A percentile compares a stretch with the other conserved stretches of the same genome.
phyloP scores from a whole-genome alignment of 2,329 filamentous ascomycete species.

The Fusarium incarnatum region DNA sequence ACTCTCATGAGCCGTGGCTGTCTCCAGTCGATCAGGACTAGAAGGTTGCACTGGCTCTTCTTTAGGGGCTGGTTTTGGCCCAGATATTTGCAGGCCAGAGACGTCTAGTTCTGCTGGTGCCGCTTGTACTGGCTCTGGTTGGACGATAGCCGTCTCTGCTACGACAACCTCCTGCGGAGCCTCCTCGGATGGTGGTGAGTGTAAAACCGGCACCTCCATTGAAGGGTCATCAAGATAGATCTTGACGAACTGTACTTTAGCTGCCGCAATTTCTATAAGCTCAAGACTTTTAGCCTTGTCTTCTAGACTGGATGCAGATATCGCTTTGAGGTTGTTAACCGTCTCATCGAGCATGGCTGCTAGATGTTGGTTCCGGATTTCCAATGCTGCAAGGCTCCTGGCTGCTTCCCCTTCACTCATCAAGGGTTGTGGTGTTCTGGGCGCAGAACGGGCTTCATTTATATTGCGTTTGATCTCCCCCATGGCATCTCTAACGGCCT shows the following conservation, averaged over 20 bases:
- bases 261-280: constrained; percentile 67
- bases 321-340: constrained; percentile 70
- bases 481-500: constrained; percentile 82
- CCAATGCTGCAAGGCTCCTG: constrained; percentile 62
- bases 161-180: constrained; percentile 20
- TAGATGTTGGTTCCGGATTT: constrained; percentile 74
- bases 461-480: constrained; percentile 84
- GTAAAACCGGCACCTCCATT: constrained; percentile 59
- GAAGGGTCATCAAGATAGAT: constrained; percentile 70
- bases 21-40: constrained; percentile 36
- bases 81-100: constrained; percentile 36
- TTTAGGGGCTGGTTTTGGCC: constrained; percentile 4
- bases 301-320: constrained; percentile 63
- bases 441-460: constrained; percentile 65
- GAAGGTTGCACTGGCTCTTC: constrained; percentile 10
- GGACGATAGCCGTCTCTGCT: constrained; percentile 21
- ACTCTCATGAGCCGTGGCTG: constrained; percentile 34
- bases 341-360: constrained; percentile 76
- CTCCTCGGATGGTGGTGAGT: constrained; percentile 33
- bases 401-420: constrained; percentile 52
- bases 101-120: constrained; percentile 28
- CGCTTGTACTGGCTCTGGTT: constrained; percentile 28
- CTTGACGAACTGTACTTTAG: constrained; percentile 74
- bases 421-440: constrained; percentile 53
- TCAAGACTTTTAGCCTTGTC: constrained; percentile 64